These are phyloP conservation scores for Orychophragmus violaceus DNA, from an alignment of 345 rosid species.

Conservation along the genomic window DNA sequence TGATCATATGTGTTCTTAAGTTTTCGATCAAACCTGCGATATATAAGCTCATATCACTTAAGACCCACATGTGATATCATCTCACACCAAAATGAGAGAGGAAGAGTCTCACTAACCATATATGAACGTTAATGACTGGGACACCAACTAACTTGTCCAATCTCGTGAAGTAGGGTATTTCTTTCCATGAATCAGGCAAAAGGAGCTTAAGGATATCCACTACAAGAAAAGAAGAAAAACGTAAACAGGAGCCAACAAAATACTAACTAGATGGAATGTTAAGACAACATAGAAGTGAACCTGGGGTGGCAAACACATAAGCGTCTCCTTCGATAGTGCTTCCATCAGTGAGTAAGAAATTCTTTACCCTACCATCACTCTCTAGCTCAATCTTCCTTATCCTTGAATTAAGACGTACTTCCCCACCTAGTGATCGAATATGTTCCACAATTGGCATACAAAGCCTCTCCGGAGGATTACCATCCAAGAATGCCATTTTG, in stretches of 20 bases:
- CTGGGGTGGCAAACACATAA: conserved; percentile 86
- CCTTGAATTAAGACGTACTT: conserved; percentile 68
- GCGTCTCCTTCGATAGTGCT: conserved; percentile 69
- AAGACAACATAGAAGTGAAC: conserved; percentile 32
- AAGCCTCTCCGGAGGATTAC: conserved; percentile 93
- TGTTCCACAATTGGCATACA: conserved; percentile 80
- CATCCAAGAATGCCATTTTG: conserved; percentile 97
- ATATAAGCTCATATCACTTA: conserved; percentile 12
- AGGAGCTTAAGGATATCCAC: conserved; percentile 90
- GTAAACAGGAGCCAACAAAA: too few species aligned
- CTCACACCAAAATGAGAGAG: background rate
- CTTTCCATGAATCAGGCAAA: conserved; percentile 79
- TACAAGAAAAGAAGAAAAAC: conserved; percentile 23
- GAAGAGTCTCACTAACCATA: conserved; percentile 64
- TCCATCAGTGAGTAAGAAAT: conserved; percentile 59
- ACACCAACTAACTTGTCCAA: conserved; percentile 94
- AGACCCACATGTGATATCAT: background rate
- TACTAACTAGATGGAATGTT: conserved; percentile 9
- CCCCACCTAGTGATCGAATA: conserved; percentile 76
- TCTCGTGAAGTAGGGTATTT: conserved; percentile 70
- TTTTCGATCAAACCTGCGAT: conserved; percentile 89
- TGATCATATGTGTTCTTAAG: conserved; percentile 83
- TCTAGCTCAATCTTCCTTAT: conserved; percentile 77
- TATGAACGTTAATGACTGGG: conserved; percentile 92
- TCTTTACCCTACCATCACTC: conserved; percentile 72